Evolutionary conservation across 495 filamentous ascomycete species (phyloP), one percentile per base, ranked within the genome.

Genomic region (Podospora tetraspora): DNA sequence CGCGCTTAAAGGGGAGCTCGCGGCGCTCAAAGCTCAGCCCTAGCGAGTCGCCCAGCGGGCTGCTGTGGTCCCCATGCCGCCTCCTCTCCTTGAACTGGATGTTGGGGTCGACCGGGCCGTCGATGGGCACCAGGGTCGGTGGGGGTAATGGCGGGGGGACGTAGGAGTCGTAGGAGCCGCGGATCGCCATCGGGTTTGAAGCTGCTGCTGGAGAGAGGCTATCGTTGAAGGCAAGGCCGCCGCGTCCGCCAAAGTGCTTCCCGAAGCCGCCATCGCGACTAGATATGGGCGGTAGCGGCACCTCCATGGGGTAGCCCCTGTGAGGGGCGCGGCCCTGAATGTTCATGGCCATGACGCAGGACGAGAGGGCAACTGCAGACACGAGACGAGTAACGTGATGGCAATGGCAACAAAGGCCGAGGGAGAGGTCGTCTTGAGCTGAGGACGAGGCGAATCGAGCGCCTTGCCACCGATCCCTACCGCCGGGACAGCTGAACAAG

Each of bases 61-160:
- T 70, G 13, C 57, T 64, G 25, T 71, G 62, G 1, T 75, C 69
- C 10, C 73, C 68, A 5, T 63, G 67, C 52, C 72, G 72, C 62
- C 68, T 68, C 52, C 65, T 57, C 29, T 77, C 75, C 43, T 73
- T 77, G 66, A 71, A 72, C 19, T 72, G 73, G 25, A 74, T 71
- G 57, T 70, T 70, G 19, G 73, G 75, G 37, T 77, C 74, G 70
- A 75, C 71, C 7, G 79, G 79, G 32, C 78, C 75, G 16, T 66
- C 68, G 43, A 79, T 76, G 30, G 82, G 83, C 22, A 79, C 70
- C 21, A 77, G 74, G 27, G 77, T 74, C 1, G 80, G 81, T 4
- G 85, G 85, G 12, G 84, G 84, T 63, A 85, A 73, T 12, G 84
- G 82, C 37, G 85, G 84, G 10, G 85, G 85, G 11, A 74, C 79